Percentiles rank a stretch among this genome's conserved stretches.
Evolutionary conservation across 1,139 yeast genomes (phyloP).

Genomic region (Saccharomycopsis hybrid): DNA sequence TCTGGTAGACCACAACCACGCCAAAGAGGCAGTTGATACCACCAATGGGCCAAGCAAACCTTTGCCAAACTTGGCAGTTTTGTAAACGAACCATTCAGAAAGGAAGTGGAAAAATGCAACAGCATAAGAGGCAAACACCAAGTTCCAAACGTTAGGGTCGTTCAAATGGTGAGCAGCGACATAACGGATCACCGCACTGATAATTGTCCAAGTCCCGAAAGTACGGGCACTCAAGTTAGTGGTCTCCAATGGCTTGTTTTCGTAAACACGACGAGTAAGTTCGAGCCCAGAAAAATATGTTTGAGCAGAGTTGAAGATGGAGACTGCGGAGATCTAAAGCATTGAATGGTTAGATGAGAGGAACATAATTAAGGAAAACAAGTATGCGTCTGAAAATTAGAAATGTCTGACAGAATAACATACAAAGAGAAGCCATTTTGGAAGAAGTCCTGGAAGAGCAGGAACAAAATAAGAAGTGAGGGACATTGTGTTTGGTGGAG

Average conservation of each 20-base stretch:
- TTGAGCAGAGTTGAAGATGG: constrained; percentile 84
- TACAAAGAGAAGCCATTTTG: constrained; percentile 63
- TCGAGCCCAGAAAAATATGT: constrained; percentile 71
- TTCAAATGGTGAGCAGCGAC: constrained; percentile 78
- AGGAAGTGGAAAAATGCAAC: constrained; percentile 83
- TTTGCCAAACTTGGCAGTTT: constrained; percentile 76
- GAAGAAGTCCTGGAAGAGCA: constrained; percentile 44
- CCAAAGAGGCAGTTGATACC: constrained; percentile 49
- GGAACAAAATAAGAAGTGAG: constrained; percentile 30
- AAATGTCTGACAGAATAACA: constrained; percentile 17
- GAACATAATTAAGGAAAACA: too few species aligned
- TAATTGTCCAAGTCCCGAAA: constrained; percentile 95
- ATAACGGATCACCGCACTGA: constrained; percentile 76
- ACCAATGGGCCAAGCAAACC: constrained; percentile 87
- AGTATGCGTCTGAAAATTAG: too few species aligned
- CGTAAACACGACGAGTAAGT: constrained; percentile 76
- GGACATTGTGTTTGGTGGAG: too few species aligned
- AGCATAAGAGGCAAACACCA: constrained; percentile 75
- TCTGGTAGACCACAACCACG: constrained; percentile 57
- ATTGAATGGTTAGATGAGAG: constrained; percentile 22
- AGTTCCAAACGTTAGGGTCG: constrained; percentile 64
- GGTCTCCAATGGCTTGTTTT: constrained; percentile 54
- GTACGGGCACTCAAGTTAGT: constrained; percentile 86
- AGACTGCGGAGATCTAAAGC: constrained; percentile 66
- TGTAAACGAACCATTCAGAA: constrained; percentile 73